Percentiles rank a stretch among this genome's conserved stretches.
These are phyloP conservation scores for Tricholoma sp. DNA, from an alignment of 768 basidiomycete species.

Conservation along the genomic window DNA sequence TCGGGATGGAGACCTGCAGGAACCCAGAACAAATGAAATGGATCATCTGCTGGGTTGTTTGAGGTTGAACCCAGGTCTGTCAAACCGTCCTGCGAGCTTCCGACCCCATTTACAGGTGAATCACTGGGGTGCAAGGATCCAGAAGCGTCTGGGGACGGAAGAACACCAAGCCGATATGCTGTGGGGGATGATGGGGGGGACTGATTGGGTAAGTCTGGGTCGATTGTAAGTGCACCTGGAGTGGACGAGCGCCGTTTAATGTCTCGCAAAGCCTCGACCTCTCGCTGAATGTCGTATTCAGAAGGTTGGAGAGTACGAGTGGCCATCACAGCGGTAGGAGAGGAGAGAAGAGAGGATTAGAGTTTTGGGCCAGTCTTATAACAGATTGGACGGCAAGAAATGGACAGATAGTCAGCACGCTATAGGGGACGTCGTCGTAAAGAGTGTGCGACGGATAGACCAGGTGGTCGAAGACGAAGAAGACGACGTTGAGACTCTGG, in stretches of 20 bases:
- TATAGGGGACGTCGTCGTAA: not conserved
- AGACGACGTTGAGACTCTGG: not conserved
- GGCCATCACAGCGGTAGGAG: conserved; percentile 26
- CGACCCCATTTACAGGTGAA: conserved; percentile 20
- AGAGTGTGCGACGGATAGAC: not conserved
- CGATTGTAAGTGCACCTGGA: conserved; percentile 79
- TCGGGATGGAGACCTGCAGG: conserved; percentile 96
- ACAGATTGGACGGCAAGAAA: conserved; percentile 2
- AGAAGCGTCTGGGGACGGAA: conserved; percentile 8
- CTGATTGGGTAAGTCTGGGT: conserved; percentile 86
- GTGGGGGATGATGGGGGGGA: conserved; percentile 58
- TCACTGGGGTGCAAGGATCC: conserved; percentile 6
- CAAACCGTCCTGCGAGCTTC: conserved; percentile 18
- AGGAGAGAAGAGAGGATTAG: not conserved
- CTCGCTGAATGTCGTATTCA: conserved; percentile 79
- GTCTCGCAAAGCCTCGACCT: conserved; percentile 82
- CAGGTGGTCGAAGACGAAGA: not conserved
- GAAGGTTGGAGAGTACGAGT: conserved; percentile 64
- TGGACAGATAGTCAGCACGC: conserved; percentile 1
- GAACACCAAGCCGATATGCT: conserved; percentile 42
- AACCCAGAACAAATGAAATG: conserved; percentile 96
- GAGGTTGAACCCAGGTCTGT: conserved; percentile 20
- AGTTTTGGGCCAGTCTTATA: conserved; percentile 1
- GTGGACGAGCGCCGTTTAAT: conserved; percentile 79
- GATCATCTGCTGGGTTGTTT: conserved; percentile 58